These are phyloP conservation scores for Boletus sensibilis DNA, from an alignment of 768 basidiomycete genomes.

Conservation along the genomic window DNA sequence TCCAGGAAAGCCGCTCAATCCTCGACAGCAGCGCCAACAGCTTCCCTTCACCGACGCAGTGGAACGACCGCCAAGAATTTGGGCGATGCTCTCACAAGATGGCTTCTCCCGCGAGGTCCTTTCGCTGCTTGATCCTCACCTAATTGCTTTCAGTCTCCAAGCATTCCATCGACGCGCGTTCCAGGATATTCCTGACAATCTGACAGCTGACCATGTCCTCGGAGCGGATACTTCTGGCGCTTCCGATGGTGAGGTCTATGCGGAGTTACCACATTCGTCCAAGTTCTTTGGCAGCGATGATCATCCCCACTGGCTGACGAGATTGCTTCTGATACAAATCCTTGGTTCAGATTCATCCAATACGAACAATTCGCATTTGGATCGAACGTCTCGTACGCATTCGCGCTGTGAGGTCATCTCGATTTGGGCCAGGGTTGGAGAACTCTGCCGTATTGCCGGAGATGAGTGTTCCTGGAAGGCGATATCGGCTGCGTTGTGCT, in stretches of 20 bases:
- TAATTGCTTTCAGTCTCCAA: conserved; percentile 63
- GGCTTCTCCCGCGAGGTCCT: conserved; percentile 70
- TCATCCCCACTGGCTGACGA: conserved; percentile 80
- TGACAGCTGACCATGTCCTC: conserved; percentile 48
- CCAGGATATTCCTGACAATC: conserved; percentile 50
- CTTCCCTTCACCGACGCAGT: conserved; percentile 17
- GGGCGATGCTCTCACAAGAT: conserved; percentile 55
- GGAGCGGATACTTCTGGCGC: conserved; percentile 25
- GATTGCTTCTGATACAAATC: conserved; percentile 66
- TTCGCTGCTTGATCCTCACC: conserved; percentile 56
- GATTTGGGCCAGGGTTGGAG: conserved; percentile 71
- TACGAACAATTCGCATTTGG: conserved; percentile 26
- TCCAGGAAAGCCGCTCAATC: conserved; percentile 25
- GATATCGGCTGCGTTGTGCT: conserved; percentile 67
- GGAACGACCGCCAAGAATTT: conserved; percentile 39
- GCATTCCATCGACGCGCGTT: conserved; percentile 57
- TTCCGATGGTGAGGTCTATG: conserved; percentile 4
- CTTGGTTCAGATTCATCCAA: conserved; percentile 57
- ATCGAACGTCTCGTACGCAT: conserved; percentile 58
- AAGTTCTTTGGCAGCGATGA: conserved; percentile 68
- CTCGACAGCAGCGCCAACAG: conserved; percentile 27
- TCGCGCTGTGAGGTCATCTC: conserved; percentile 71
- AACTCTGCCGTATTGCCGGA: conserved; percentile 66
- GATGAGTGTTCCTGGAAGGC: conserved; percentile 83
- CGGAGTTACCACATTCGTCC: conserved; percentile 17